These are phyloP conservation scores for Truncatella angustata DNA, from an alignment of 2,329 filamentous ascomycete genomes.

Conservation along the genomic window DNA sequence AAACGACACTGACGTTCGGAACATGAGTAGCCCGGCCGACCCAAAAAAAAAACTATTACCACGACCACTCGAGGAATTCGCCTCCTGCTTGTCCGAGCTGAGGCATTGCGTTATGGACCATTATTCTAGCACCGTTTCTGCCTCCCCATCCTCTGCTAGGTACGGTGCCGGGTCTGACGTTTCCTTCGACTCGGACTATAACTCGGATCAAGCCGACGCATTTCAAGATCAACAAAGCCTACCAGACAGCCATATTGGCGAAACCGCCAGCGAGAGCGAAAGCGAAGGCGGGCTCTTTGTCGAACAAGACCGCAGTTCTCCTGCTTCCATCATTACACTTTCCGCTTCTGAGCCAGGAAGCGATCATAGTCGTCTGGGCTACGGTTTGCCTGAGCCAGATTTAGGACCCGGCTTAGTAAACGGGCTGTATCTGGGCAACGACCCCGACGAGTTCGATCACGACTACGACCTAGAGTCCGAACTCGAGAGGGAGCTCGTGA, in stretches of 20 bases:
- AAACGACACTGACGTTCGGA: not conserved
- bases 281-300: conserved; percentile 6
- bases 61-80: not conserved
- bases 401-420: not conserved
- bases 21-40: not conserved
- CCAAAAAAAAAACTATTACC: not conserved
- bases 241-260: not conserved
- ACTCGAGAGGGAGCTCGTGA: not conserved
- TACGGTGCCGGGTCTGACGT: not conserved
- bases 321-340: conserved; percentile 1
- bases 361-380: not conserved
- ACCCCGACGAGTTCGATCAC: no score
- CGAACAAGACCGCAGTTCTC: not conserved
- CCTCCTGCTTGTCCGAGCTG: not conserved
- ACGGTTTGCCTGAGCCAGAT: not conserved
- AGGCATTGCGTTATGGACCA: conserved; percentile 7
- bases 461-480: not conserved
- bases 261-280: not conserved
- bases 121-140: not conserved
- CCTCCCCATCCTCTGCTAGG: not conserved
- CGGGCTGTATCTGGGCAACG: not conserved
- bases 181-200: not conserved
- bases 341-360: not conserved
- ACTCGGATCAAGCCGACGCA: not conserved
- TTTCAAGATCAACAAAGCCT: not conserved